phyloP scores from a whole-genome alignment of 371 early-diverging fungal species.

The Apophysomyces sp. region DNA sequence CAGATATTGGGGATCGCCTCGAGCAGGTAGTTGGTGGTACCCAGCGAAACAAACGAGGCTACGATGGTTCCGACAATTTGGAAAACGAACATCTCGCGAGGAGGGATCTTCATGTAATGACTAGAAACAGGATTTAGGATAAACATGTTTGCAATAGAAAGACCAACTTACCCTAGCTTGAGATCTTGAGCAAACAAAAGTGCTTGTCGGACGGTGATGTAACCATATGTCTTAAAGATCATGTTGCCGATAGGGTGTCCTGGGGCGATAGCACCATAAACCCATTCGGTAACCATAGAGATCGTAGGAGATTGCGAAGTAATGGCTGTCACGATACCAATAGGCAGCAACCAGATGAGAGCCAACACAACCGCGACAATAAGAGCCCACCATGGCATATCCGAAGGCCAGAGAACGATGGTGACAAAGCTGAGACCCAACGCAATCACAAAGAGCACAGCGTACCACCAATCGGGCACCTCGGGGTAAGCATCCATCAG shows the following conservation, averaged over 20 bases:
- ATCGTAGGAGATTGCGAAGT: constrained; percentile 43
- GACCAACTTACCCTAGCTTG: constrained; percentile 36
- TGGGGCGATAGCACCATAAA: constrained; percentile 51
- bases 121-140: background rate
- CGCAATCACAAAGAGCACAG: constrained; percentile 43
- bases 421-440: constrained; percentile 42
- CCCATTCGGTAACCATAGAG: constrained; percentile 47
- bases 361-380: constrained; percentile 64
- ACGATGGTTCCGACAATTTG: constrained; percentile 62
- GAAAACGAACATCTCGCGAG: constrained; percentile 60
- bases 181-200: constrained; percentile 58
- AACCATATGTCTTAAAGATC: constrained; percentile 62
- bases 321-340: constrained; percentile 57
- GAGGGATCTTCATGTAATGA: constrained; percentile 71
- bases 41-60: constrained; percentile 55
- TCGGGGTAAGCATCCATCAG: constrained; percentile 60
- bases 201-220: constrained; percentile 57
- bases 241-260: constrained; percentile 60
- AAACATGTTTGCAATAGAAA: background rate
- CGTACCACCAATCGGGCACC: constrained; percentile 71
- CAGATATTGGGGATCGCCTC: constrained; percentile 54
- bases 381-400: constrained; percentile 65
- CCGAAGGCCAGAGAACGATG: constrained; percentile 42
- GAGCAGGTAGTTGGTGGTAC: constrained; percentile 60
- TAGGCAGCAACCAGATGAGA: constrained; percentile 65